Conservation (phyloP, 371 early-diverging fungal species). For the Apophysomyces sp. region DNA sequence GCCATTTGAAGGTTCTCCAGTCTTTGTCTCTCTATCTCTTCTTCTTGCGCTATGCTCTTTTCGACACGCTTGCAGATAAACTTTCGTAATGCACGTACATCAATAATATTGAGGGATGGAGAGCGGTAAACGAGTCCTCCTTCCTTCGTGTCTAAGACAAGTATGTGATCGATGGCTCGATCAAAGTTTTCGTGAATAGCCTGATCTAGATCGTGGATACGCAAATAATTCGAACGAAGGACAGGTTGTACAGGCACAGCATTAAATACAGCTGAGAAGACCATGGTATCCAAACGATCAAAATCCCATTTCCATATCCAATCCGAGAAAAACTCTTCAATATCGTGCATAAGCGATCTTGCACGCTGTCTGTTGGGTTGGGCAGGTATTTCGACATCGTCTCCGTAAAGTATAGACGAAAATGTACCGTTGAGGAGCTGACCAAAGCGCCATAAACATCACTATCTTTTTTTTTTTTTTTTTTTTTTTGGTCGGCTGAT, state of each 20-base stretch:
- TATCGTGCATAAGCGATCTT: constrained; percentile 40
- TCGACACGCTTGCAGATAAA: constrained; percentile 30
- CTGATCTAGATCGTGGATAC: constrained; percentile 24
- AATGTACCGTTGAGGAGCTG: constrained; percentile 50
- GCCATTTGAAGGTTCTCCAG: constrained; percentile 8
- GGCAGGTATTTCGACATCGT: background rate
- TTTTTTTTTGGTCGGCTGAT: constrained; percentile 9
- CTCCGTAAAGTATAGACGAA: constrained; percentile 28
- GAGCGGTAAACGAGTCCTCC: constrained; percentile 43
- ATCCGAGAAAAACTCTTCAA: constrained; percentile 65
- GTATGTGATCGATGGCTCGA: constrained; percentile 39
- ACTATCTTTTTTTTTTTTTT: constrained; percentile 8
- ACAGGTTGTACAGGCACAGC: constrained; percentile 45
- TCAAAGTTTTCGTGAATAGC: constrained; percentile 15
- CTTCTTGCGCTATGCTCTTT: constrained; percentile 24
- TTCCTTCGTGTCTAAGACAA: constrained; percentile 35
- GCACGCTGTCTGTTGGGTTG: constrained; percentile 28
- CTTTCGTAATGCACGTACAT: constrained; percentile 35
- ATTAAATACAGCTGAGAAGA: constrained; percentile 40
- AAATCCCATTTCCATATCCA: constrained; percentile 71
- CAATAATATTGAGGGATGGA: constrained; percentile 20
- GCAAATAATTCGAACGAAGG: constrained; percentile 27
- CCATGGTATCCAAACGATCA: constrained; percentile 47
- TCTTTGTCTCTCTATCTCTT: constrained; percentile 12
- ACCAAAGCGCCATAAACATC: background rate